Base-by-base conservation (phyloP, 176 grass and related monocot species). In the Bolboschoenus planiculmis region DNA sequence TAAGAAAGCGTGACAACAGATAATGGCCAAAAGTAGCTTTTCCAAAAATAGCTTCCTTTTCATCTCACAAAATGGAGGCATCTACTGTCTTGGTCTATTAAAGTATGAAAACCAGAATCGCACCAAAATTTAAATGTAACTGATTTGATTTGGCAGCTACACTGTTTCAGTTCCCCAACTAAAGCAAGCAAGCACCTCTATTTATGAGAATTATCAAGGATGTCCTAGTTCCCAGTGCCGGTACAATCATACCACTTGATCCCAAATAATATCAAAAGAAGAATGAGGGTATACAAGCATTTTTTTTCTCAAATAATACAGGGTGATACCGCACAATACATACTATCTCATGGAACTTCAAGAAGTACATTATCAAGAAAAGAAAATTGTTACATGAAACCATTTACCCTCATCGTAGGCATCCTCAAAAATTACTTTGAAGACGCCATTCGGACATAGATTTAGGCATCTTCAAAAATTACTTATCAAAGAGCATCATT, bases 11-110 rank as follows among this genome's bases (percentile, higher is more conserved):
- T 48, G 11, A 56, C 1, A 48, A 48, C 6, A 9, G 6, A 6
- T 79, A 56, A 56, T 56, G 47, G 11, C 40, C 10, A 48, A 78
- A 76, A 7, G 73, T 48, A 54, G 51, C 40, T 50, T 79, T 54
- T 53, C 75, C 23, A 56, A 54, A 79, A 50, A 79, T 80, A 40
- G 78, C 15, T 79, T 56, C 30, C 5, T 55, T 79, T 56, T 79
- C 75, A 35, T 36, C 16, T 36, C 29, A 55, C 75, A 78, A 78
- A 33, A 78, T 54, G 42, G 48, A 40, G 65, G 66, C 18, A 71
- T 43, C 65, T 42, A 40, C 20, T 71, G n/a, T 71, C 66, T 23
- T 71, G 37, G 13, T 71, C 35, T 42, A 24, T 71, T 42, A 43
- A 71, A 71, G 66, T 71, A 71, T 71, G 66, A 71, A 66, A 37